These are phyloP conservation scores for Suillus lakei DNA, from an alignment of 768 basidiomycete species.

Conservation along the genomic window DNA sequence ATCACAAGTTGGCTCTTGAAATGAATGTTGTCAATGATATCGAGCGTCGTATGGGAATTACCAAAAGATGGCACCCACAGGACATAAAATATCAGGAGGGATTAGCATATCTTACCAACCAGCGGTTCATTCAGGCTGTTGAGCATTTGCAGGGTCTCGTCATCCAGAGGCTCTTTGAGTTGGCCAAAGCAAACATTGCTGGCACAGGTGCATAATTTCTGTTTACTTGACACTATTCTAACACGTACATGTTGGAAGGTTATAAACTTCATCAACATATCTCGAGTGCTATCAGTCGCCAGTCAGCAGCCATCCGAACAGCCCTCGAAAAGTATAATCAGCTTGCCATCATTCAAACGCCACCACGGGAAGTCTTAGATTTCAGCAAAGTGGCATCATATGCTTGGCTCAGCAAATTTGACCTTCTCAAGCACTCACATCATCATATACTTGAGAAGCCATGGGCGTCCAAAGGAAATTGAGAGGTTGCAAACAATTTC, in stretches of 20 bases:
- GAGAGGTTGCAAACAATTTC: neutral
- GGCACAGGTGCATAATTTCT: constrained; percentile 32
- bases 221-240: neutral
- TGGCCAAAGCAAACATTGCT: constrained; percentile 42
- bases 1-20: constrained; percentile 20
- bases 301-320: constrained; percentile 36
- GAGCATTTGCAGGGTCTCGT: constrained; percentile 40
- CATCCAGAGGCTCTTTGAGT: constrained; percentile 42
- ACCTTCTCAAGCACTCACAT: constrained; percentile 34
- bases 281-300: constrained; percentile 35
- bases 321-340: constrained; percentile 39
- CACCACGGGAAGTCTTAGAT: constrained; percentile 20
- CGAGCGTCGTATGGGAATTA: constrained; percentile 30
- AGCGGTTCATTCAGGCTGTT: constrained; percentile 34
- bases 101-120: neutral
- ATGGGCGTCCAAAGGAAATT: constrained; percentile 26
- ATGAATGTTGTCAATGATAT: neutral
- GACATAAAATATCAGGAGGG: constrained; percentile 28
- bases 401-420: constrained; percentile 34
- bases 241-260: constrained; percentile 20
- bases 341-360: constrained; percentile 23
- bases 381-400: constrained; percentile 25
- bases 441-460: constrained; percentile 31
- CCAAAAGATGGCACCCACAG: constrained; percentile 30
- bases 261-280: constrained; percentile 41